Conservation (phyloP, 1,284 basidiomycete species). For the Microbotryum saponariae region DNA sequence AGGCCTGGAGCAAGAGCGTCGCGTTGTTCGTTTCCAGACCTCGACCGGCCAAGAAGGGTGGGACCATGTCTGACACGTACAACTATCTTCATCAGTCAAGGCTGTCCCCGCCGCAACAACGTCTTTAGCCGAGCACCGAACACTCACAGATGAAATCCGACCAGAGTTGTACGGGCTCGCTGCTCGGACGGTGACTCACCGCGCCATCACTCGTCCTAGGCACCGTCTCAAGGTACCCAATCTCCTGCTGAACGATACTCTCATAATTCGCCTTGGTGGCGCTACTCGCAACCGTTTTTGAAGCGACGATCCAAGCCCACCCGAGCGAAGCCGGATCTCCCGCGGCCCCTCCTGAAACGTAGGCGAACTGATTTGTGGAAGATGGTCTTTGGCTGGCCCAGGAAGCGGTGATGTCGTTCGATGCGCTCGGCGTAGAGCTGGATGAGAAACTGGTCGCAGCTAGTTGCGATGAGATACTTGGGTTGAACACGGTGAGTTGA, state of each 20-base stretch:
- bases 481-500: constrained; percentile 55
- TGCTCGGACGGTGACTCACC: constrained; percentile 38
- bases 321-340: constrained; percentile 30
- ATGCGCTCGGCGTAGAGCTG: constrained; percentile 6
- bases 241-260: constrained; percentile 59
- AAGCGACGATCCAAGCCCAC: constrained; percentile 24
- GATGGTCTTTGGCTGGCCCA: constrained; percentile 19
- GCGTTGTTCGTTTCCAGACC: constrained; percentile 62
- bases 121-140: not conserved
- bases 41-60: constrained; percentile 85
- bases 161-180: constrained; percentile 38
- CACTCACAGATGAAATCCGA: constrained; percentile 21
- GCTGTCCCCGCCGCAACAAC: constrained; percentile 36
- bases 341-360: constrained; percentile 21
- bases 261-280: constrained; percentile 48
- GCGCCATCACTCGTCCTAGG: constrained; percentile 46
- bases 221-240: constrained; percentile 62
- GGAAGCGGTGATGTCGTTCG: constrained; percentile 14
- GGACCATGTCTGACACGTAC: constrained; percentile 56
- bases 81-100: constrained; percentile 55
- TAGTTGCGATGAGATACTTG: constrained; percentile 32
- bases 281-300: constrained; percentile 1
- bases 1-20: constrained; percentile 59
- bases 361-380: constrained; percentile 14
- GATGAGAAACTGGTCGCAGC: not conserved